Base-by-base conservation (phyloP, 805 yeast genomes). In the Cyberlindnera euphorbiiphila region DNA sequence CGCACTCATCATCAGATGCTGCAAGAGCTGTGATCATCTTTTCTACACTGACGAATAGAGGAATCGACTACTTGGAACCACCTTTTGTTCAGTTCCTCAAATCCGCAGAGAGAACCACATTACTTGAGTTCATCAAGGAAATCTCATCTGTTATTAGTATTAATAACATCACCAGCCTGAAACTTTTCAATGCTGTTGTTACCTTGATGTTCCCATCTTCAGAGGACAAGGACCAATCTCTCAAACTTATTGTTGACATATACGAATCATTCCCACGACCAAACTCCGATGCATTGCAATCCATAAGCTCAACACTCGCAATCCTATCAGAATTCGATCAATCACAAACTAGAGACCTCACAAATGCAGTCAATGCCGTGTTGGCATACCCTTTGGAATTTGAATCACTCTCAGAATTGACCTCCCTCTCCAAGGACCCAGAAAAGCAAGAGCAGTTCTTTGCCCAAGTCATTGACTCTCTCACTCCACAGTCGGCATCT, bases 301-400 rank as follows among this genome's bases (percentile, higher is more conserved):
- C 43, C 3, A 44, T 44, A 29, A 22, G n/a, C 4, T 9, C 34
- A 1, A 33, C 47, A 17, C 31, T 41, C 9, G 16, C 36, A 3
- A 20, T 34, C 3, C 20, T 32, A 11, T 7, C 17, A 12, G n/a
- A 9, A n/a, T 32, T 35, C n/a, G 14, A 10, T 5, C 13, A 12
- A 12, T 15, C n/a, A 2, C 16, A 17, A 15, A 17, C 16, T 8
- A n/a, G 13, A 19, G 21, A 10, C 4, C 27, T 38, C 21, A 15
- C 15, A 3, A 29, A 32, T 11, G 39, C 40, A 3, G 33, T 41
- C 6, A 32, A 36, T 5, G 41, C 43, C 7, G 38, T 40, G 4
- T 6, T 19, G 6, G 43, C 36, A 2, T 45, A 36, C 39, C 49
- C 49, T n/a, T 15, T 45, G n/a, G 25, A 37, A 13, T 45, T 36